Evolutionary conservation across 768 basidiomycete genomes (phyloP), one percentile per base, ranked within the genome.

Genomic region (Dentipellis sp.): DNA sequence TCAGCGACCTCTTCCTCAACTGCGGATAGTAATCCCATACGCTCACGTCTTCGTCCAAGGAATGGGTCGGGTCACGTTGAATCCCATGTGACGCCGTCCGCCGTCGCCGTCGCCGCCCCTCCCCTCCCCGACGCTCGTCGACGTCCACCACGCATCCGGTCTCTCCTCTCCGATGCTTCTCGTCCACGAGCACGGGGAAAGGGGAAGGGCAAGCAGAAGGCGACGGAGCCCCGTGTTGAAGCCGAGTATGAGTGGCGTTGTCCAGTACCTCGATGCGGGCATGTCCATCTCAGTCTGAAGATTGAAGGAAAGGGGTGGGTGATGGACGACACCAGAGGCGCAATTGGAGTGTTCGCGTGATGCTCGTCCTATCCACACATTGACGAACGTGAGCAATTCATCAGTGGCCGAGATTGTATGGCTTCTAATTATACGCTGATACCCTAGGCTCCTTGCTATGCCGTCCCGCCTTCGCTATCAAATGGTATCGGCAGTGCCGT

Each of bases 221-320:
- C 39, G 17, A 35, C 29, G 35, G 50, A 50, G 21, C 58, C 61
- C 3, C 51, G 54, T 39, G 52, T 55, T 23, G 40, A 56, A 11
- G 56, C 46, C 42, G 59, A 59, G 17, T 38, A 62, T 39, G 61
- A 62, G 42, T 62, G 61, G 61, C 53, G 56, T 35, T 62, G 58
- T 38, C 61, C 61, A 34, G 58, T 62, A 29, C 46, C 56, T 16
- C 53, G 39, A 23, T 62, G 61, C 48, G 53, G 54, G 10, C 59
- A 51, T 22, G n/a, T 40, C 10, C 61, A 62, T 46, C 12, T 55
- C 35, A 62, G 56, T 29, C 53, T 62, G 22, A 21, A 59, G 51
- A 22, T 62, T 9, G 59, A 59, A 39, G 42, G 46, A 34, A 52
- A 52, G 23, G 56, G 61, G 9, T 62, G 61, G 61, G 40, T 57